Evolutionary conservation across 2,329 filamentous ascomycete genomes (phyloP).

Genomic region (Dactylellina drechsleri): DNA sequence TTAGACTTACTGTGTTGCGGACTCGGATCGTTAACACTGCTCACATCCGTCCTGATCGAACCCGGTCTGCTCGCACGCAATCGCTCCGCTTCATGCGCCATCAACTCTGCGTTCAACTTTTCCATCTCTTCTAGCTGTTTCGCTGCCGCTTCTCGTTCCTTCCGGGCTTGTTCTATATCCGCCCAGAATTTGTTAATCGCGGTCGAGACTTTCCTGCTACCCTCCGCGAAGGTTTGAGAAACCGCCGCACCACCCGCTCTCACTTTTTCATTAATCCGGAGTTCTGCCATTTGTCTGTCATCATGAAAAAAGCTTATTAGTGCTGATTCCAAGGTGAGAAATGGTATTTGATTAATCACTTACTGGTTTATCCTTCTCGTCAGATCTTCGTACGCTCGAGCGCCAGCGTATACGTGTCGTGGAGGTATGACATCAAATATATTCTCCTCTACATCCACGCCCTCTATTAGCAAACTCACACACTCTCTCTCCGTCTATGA

Average conservation of each 20-base stretch:
- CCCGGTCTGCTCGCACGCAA: slow-evolving; percentile 58
- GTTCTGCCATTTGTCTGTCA: slow-evolving; percentile 79
- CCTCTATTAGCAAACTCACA: neutral
- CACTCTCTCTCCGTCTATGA: slow-evolving; percentile 3
- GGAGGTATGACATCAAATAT: slow-evolving; percentile 94
- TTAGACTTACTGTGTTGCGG: slow-evolving; percentile 42
- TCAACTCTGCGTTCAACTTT: slow-evolving; percentile 64
- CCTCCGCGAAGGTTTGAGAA: slow-evolving; percentile 87
- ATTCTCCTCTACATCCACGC: slow-evolving; percentile 76
- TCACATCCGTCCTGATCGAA: slow-evolving; percentile 52
- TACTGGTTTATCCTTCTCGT: slow-evolving; percentile 83
- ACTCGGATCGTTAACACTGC: slow-evolving; percentile 52
- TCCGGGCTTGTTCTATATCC: slow-evolving; percentile 84
- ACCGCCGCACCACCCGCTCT: slow-evolving; percentile 84
- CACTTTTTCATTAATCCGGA: slow-evolving; percentile 91
- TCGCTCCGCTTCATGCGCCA: slow-evolving; percentile 63
- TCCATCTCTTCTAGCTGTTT: slow-evolving; percentile 70
- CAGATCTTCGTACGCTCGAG: slow-evolving; percentile 91
- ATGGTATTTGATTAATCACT: slow-evolving; percentile 39
- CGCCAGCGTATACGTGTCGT: slow-evolving; percentile 90
- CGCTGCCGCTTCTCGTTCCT: slow-evolving; percentile 69
- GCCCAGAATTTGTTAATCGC: slow-evolving; percentile 89
- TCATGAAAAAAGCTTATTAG: neutral
- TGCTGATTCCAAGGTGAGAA: neutral
- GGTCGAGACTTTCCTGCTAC: slow-evolving; percentile 85